Conservation (phyloP, 2,329 filamentous ascomycete genomes). For the Calonectria naviculata region DNA sequence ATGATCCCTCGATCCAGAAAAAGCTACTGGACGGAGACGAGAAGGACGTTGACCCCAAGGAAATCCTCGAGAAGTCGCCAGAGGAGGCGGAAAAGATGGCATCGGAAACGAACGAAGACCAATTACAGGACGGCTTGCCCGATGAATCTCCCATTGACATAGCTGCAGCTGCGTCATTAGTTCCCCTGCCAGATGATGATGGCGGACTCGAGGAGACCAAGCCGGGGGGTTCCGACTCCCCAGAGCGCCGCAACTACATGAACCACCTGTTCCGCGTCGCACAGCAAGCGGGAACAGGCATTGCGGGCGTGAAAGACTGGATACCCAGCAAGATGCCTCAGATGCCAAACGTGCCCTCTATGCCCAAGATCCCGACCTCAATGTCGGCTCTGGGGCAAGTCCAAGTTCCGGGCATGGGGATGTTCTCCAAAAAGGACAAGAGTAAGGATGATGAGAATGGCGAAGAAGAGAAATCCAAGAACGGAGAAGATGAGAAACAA, state of each 20-base stretch:
- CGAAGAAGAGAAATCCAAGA: not conserved
- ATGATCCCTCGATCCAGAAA: slow-evolving; percentile 58
- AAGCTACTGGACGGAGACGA: slow-evolving; percentile 49
- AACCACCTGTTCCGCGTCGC: slow-evolving; percentile 61
- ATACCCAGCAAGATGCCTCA: slow-evolving; percentile 54
- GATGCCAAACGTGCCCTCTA: slow-evolving; percentile 45
- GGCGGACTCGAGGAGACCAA: slow-evolving; percentile 44
- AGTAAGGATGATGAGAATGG: slow-evolving; percentile 14
- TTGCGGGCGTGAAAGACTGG: slow-evolving; percentile 52
- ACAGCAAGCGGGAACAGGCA: slow-evolving; percentile 58
- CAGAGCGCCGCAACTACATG: slow-evolving; percentile 56
- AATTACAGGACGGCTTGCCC: slow-evolving; percentile 36
- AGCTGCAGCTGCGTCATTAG: slow-evolving; percentile 61
- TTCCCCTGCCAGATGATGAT: slow-evolving; percentile 57
- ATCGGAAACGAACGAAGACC: not conserved
- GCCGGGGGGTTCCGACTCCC: slow-evolving; percentile 48
- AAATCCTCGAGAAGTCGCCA: slow-evolving; percentile 33
- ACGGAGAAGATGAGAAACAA: not conserved
- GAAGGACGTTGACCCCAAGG: slow-evolving; percentile 41
- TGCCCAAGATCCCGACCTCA: slow-evolving; percentile 40
- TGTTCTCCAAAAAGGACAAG: slow-evolving; percentile 42
- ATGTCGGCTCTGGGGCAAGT: slow-evolving; percentile 43
- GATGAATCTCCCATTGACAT: slow-evolving; percentile 61
- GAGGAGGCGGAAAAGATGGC: slow-evolving; percentile 28
- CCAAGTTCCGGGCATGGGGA: slow-evolving; percentile 30